Percentiles rank a stretch among this genome's conserved stretches.
Evolutionary conservation across 768 basidiomycete species (phyloP).

Genomic region (Chlorophyllum brunneum): DNA sequence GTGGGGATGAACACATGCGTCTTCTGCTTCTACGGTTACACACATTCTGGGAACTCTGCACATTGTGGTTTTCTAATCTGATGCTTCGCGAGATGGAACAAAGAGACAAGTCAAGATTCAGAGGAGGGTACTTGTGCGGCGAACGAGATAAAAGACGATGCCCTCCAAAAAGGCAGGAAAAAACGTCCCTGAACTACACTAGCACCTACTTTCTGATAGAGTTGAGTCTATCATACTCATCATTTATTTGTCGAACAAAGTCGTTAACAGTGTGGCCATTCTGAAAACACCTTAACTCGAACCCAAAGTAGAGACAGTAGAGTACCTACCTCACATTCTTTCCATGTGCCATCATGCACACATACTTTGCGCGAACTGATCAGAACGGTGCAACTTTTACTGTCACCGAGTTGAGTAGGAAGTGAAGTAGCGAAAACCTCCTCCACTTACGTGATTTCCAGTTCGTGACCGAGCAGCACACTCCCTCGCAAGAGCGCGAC

Average conservation of each 20-base stretch:
- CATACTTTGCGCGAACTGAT: constrained; percentile 69
- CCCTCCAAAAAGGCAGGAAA: too few species aligned
- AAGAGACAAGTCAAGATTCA: too few species aligned
- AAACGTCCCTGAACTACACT: too few species aligned
- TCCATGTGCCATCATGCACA: constrained; percentile 76
- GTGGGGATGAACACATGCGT: constrained; percentile 39
- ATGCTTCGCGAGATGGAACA: too few species aligned
- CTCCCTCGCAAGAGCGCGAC: constrained; percentile 61
- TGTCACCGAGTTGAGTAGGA: constrained; percentile 20
- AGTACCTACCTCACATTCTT: constrained; percentile 63
- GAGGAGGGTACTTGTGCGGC: too few species aligned
- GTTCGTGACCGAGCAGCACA: constrained; percentile 33
- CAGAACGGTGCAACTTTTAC: constrained; percentile 85
- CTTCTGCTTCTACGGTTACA: not conserved
- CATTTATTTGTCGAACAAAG: constrained; percentile 74
- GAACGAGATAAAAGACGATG: too few species aligned
- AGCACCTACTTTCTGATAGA: not conserved
- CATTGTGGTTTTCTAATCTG: too few species aligned
- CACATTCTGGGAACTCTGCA: not conserved
- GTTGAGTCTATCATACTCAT: constrained; percentile 69
- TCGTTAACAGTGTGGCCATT: constrained; percentile 71
- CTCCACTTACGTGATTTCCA: constrained; percentile 52
- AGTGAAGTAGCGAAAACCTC: not conserved
- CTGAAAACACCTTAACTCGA: constrained; percentile 29
- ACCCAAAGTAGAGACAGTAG: too few species aligned